phyloP scores from a whole-genome alignment of 1,139 yeast species.

The Diutina siamensis region DNA sequence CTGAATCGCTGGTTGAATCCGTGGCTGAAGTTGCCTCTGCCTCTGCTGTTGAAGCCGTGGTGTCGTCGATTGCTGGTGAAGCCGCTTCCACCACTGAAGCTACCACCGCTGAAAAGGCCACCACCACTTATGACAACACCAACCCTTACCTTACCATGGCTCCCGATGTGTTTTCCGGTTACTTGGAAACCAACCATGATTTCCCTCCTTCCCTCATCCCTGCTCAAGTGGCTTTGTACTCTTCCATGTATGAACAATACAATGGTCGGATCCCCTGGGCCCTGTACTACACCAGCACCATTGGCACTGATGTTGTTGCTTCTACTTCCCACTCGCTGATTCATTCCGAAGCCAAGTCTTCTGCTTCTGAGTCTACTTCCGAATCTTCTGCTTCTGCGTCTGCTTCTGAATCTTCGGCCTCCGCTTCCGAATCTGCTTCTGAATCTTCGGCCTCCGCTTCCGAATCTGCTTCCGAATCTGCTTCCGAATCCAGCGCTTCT shows the following conservation, averaged over 20 bases:
- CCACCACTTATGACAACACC: neutral
- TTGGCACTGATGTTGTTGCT: conserved; percentile 2
- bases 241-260: conserved; percentile 5
- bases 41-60: neutral
- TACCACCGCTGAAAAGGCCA: neutral
- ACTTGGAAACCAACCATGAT: neutral
- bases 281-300: neutral
- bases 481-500: neutral
- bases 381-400: neutral
- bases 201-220: neutral
- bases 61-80: neutral
- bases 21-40: neutral
- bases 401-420: neutral
- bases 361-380: neutral
- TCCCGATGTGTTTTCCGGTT: conserved; percentile 4
- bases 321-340: neutral
- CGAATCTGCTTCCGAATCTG: neutral
- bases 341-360: neutral
- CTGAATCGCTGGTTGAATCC: neutral
- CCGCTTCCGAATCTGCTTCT: neutral
- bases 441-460: neutral
- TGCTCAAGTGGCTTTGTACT: conserved; percentile 2
- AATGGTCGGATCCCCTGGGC: conserved; percentile 2
- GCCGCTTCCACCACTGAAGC: neutral
- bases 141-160: conserved; percentile 3